Conservation (phyloP, 768 basidiomycete species). For the Ephemerocybe angulata region DNA sequence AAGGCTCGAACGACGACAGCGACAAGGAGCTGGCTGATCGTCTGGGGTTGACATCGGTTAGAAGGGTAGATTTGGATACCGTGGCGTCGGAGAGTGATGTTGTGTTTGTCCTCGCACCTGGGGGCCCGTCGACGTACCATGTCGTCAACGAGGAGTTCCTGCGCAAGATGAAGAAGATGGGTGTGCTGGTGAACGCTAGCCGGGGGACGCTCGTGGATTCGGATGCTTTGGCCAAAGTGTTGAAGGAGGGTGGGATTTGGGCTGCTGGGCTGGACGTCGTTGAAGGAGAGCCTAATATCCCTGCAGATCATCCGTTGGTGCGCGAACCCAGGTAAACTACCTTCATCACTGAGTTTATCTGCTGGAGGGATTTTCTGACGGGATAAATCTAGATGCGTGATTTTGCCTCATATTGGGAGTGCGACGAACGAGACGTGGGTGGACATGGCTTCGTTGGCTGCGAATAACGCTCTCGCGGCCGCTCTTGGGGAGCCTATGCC, state of each 20-base stretch:
- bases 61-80: conserved; percentile 57
- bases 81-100: conserved; percentile 81
- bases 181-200: conserved; percentile 80
- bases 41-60: conserved; percentile 39
- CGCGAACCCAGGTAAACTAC: conserved; percentile 61
- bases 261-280: conserved; percentile 94
- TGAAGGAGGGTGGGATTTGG: conserved; percentile 78
- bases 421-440: conserved; percentile 82
- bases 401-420: conserved; percentile 89
- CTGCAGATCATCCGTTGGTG: conserved; percentile 73
- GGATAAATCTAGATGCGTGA: conserved; percentile 51
- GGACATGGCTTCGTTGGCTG: conserved; percentile 78
- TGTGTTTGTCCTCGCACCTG: conserved; percentile 79
- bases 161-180: conserved; percentile 78
- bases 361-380: neutral
- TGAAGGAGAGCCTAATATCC: conserved; percentile 83
- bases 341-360: conserved; percentile 1
- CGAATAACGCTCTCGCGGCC: conserved; percentile 62
- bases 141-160: conserved; percentile 72
- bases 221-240: conserved; percentile 77
- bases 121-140: conserved; percentile 66
- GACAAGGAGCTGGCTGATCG: conserved; percentile 21
- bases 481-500: conserved; percentile 53
- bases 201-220: conserved; percentile 90
- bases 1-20: conserved; percentile 33